phyloP scores from a whole-genome alignment of 2,329 filamentous ascomycete species.

The Nemania diffusa region DNA sequence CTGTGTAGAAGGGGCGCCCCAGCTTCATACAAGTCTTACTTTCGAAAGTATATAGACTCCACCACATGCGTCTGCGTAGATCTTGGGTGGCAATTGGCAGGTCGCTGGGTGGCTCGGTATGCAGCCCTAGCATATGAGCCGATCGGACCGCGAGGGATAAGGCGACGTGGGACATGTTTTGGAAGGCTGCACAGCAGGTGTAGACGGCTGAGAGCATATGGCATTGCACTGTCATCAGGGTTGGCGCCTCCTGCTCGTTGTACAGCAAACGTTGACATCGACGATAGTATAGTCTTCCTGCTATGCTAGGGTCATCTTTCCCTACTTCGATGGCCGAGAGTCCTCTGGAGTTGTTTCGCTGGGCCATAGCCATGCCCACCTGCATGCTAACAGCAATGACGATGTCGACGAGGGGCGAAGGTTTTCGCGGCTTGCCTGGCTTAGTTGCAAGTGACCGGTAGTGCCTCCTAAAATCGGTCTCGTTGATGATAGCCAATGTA shows the following conservation, averaged over 20 bases:
- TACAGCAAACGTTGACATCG: constrained; percentile 57
- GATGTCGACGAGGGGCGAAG: constrained; percentile 63
- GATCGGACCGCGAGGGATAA: constrained; percentile 55
- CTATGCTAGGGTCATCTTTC: constrained; percentile 53
- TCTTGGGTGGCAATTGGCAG: constrained; percentile 36
- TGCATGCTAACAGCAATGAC: constrained; percentile 64
- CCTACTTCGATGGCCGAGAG: constrained; percentile 37
- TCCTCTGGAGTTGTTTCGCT: constrained; percentile 36
- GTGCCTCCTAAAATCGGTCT: constrained; percentile 56
- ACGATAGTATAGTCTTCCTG: constrained; percentile 59
- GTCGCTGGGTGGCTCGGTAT: constrained; percentile 60
- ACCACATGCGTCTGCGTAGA: constrained; percentile 62
- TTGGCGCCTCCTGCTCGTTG: constrained; percentile 59
- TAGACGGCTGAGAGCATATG: constrained; percentile 58
- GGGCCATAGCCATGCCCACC: constrained; percentile 51
- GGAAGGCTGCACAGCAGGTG: constrained; percentile 59
- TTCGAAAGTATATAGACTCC: constrained; percentile 61
- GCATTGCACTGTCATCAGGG: constrained; percentile 60
- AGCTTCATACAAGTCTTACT: constrained; percentile 59
- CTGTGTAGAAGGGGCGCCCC: constrained; percentile 56
- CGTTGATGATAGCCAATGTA: constrained; percentile 56
- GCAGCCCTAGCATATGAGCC: constrained; percentile 60
- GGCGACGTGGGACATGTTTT: constrained; percentile 58
- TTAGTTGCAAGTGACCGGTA: constrained; percentile 55
- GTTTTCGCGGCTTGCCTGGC: constrained; percentile 48